phyloP scores from a whole-genome alignment of 768 basidiomycete species.

The Suillus discolor region DNA sequence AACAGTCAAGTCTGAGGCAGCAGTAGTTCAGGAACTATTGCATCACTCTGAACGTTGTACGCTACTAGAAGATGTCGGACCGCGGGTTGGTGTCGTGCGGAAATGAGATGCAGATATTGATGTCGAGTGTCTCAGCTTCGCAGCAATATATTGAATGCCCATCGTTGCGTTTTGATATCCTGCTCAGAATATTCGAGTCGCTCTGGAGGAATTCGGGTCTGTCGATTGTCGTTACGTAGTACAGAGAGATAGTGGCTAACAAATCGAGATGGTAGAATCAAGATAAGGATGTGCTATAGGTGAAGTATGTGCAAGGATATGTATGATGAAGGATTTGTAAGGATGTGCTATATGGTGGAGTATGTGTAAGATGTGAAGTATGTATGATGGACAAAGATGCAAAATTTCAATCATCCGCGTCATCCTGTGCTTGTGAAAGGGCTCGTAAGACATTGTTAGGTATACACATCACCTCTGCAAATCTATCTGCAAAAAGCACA shows the following conservation, averaged over 20 bases:
- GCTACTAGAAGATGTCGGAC: neutral
- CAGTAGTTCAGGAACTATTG: neutral
- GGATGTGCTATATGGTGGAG: neutral
- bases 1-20: neutral
- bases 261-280: neutral
- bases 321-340: neutral
- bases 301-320: too few species aligned
- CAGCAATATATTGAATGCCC: neutral
- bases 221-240: neutral
- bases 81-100: neutral
- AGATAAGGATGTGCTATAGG: neutral
- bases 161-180: neutral
- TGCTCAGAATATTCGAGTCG: neutral
- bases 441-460: slow-evolving; percentile 20
- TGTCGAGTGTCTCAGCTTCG: neutral
- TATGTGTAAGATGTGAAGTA: too few species aligned
- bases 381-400: neutral
- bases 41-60: neutral
- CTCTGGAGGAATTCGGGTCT: neutral
- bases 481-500: slow-evolving; percentile 21
- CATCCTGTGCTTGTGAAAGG: slow-evolving; percentile 18
- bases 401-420: slow-evolving; percentile 11
- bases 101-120: neutral
- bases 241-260: neutral
- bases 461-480: slow-evolving; percentile 28